A percentile compares a stretch with the other conserved stretches of the same genome.
phyloP scores from a whole-genome alignment of 2,329 filamentous ascomycete species.

The Amesomyces nigricolor region DNA sequence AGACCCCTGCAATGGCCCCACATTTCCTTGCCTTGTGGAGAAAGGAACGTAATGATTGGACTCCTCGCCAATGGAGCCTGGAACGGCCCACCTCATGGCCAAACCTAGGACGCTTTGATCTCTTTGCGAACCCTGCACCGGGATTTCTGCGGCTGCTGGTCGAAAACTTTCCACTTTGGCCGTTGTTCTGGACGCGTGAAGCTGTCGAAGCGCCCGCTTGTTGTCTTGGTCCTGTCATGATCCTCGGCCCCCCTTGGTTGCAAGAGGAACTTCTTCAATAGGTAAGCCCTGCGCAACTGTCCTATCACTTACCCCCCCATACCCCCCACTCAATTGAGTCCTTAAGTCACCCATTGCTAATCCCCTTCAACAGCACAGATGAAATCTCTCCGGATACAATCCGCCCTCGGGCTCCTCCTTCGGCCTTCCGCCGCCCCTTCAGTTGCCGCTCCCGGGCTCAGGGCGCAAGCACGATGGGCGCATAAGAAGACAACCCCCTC shows the following conservation, averaged over 20 bases:
- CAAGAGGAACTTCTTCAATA: constrained; percentile 15
- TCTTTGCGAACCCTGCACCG: constrained; percentile 7
- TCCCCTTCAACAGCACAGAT: constrained; percentile 22
- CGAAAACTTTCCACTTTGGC: constrained; percentile 22
- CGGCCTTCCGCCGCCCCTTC: constrained; percentile 30
- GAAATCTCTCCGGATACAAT: constrained; percentile 29
- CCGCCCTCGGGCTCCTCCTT: constrained; percentile 28
- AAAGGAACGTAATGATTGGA: not conserved
- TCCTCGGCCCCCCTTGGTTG: constrained; percentile 8
- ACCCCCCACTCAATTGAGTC: not conserved
- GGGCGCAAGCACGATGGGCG: constrained; percentile 38
- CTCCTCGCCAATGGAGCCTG: not conserved
- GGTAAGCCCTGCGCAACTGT: constrained; percentile 10
- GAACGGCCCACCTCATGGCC: not conserved
- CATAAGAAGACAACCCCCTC: constrained; percentile 35
- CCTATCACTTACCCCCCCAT: not conserved
- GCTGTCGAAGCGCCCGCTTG: constrained; percentile 11
- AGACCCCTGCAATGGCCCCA: not conserved
- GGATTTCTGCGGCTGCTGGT: constrained; percentile 7
- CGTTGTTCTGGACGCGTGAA: constrained; percentile 7
- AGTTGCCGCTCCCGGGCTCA: constrained; percentile 17
- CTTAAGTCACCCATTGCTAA: constrained; percentile 7
- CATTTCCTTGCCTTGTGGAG: no score
- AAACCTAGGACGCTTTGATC: constrained; percentile 18
- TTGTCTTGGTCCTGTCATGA: constrained; percentile 19